Evolutionary conservation across 305 asterid species (phyloP).

Genomic region (Striga hermonthica): DNA sequence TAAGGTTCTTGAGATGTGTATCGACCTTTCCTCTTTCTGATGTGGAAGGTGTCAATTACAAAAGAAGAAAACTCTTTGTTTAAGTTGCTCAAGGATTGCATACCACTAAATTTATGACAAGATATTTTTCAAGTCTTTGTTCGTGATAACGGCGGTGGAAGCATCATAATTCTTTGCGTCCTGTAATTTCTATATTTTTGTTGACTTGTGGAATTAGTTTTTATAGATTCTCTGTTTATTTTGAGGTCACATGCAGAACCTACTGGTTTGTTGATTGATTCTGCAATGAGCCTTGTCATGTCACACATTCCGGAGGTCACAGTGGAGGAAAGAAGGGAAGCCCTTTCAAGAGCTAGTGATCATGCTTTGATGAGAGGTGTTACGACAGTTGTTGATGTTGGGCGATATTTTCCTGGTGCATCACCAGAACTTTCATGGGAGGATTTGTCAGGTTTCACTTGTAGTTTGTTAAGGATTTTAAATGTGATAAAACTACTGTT

Average conservation of each 20-base stretch:
- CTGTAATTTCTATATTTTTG: constrained; percentile 15
- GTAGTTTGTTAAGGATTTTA: constrained; percentile 20
- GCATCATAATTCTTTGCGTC: constrained; percentile 16
- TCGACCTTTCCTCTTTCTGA: constrained; percentile 2
- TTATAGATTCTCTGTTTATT: constrained; percentile 26
- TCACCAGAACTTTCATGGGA: constrained; percentile 76
- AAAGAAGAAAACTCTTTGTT: constrained; percentile 6
- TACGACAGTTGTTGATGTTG: constrained; percentile 85
- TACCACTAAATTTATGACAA: not conserved
- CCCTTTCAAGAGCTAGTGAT: constrained; percentile 70
- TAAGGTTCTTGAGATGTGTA: not conserved
- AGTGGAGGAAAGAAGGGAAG: constrained; percentile 77
- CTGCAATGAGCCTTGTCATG: constrained; percentile 82
- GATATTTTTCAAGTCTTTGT: not conserved
- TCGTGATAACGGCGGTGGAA: not conserved
- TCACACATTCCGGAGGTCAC: constrained; percentile 67
- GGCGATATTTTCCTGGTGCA: constrained; percentile 84
- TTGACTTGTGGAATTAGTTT: constrained; percentile 9
- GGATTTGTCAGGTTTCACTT: constrained; percentile 75
- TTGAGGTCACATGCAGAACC: constrained; percentile 60
- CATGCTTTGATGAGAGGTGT: constrained; percentile 82
- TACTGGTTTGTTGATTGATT: constrained; percentile 85
- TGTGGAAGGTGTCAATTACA: not conserved
- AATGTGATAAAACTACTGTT: constrained; percentile 10
- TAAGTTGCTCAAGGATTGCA: not conserved